Conservation (phyloP, 306 rosid genomes). For the Alnus glutinosa region DNA sequence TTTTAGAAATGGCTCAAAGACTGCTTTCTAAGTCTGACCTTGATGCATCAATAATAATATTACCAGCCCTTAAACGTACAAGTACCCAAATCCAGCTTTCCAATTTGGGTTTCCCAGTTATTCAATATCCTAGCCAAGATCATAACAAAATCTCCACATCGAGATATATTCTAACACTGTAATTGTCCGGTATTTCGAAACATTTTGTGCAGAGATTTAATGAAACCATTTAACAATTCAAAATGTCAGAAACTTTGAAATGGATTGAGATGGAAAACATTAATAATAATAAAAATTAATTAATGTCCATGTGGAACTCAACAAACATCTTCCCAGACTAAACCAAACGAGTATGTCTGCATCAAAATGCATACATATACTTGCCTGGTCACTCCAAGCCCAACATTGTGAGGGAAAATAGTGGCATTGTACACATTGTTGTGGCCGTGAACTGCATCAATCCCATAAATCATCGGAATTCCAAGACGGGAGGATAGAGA, state of each 20-base stretch:
- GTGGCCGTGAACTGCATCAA: conserved; percentile 97
- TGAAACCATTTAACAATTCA: background rate
- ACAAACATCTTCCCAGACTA: background rate
- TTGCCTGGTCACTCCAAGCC: conserved; percentile 95
- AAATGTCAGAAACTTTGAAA: background rate
- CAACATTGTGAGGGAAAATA: conserved; percentile 90
- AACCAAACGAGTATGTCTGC: background rate
- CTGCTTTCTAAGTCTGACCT: background rate
- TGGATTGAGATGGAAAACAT: background rate
- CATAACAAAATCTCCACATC: background rate
- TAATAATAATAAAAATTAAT: no score
- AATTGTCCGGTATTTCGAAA: no score
- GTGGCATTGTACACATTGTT: conserved; percentile 87
- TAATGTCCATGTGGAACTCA: background rate
- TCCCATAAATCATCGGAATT: conserved; percentile 97
- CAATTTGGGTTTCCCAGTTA: background rate
- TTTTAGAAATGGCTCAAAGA: background rate
- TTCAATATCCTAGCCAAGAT: background rate
- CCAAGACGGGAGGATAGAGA: conserved; percentile 83
- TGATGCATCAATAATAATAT: no score
- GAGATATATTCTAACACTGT: no score
- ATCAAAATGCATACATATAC: conserved; percentile 17
- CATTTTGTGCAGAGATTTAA: background rate
- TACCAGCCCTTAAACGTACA: no score
- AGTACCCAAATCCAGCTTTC: background rate